phyloP scores from a whole-genome alignment of 495 filamentous ascomycete species.

The Trichoderma orchidacearum region DNA sequence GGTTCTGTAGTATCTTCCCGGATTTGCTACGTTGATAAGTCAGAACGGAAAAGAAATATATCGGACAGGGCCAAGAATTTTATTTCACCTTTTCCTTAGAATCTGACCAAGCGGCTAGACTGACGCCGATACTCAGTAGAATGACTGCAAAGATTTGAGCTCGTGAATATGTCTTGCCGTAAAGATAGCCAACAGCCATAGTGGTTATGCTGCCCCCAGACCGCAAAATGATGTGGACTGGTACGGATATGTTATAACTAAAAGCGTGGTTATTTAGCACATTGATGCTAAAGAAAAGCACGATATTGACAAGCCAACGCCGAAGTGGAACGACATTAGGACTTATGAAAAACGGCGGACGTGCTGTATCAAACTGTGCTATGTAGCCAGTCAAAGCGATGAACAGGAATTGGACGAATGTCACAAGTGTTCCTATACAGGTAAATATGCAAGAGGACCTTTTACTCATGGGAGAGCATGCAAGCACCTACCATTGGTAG shows the following conservation, averaged over 20 bases:
- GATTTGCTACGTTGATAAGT: slow-evolving; percentile 15
- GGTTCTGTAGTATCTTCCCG: slow-evolving; percentile 13
- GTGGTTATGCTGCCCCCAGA: slow-evolving; percentile 93
- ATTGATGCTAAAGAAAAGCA: slow-evolving; percentile 82
- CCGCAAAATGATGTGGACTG: slow-evolving; percentile 90
- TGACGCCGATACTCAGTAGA: slow-evolving; percentile 73
- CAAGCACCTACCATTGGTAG: slow-evolving; percentile 38
- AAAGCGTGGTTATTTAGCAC: slow-evolving; percentile 97
- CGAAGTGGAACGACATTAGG: slow-evolving; percentile 68
- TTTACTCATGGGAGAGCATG: neutral
- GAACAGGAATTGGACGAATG: slow-evolving; percentile 85
- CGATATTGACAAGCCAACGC: slow-evolving; percentile 80
- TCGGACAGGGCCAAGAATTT: slow-evolving; percentile 1
- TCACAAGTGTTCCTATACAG: slow-evolving; percentile 66
- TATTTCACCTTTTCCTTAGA: slow-evolving; percentile 67
- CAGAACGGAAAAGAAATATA: slow-evolving; percentile 1
- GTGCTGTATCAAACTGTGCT: slow-evolving; percentile 47
- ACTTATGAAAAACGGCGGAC: slow-evolving; percentile 54
- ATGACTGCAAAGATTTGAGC: slow-evolving; percentile 68
- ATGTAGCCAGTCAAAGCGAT: slow-evolving; percentile 67
- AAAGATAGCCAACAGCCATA: slow-evolving; percentile 73
- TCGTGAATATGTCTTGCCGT: slow-evolving; percentile 66
- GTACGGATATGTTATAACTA: slow-evolving; percentile 90
- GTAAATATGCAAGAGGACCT: slow-evolving; percentile 6
- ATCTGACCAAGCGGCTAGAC: slow-evolving; percentile 79